These are phyloP conservation scores for Corchorus olitorius DNA, from an alignment of 345 rosid species.

Conservation along the genomic window DNA sequence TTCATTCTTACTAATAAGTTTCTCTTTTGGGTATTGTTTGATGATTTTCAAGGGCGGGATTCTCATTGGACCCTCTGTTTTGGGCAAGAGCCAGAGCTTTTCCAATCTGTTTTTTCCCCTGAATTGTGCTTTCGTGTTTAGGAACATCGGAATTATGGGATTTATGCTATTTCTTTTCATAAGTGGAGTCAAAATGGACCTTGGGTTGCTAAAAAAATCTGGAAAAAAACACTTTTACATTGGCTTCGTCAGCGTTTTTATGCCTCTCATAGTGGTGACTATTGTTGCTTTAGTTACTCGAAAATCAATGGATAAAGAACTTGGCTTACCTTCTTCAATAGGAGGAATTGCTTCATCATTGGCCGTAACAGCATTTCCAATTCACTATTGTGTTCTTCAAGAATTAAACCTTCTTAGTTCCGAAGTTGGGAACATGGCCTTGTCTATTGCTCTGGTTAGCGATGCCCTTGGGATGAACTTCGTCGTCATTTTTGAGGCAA, in stretches of 20 bases:
- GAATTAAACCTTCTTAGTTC: slow-evolving; percentile 14
- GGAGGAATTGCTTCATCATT: not conserved
- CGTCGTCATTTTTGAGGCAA: not conserved
- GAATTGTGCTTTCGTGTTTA: slow-evolving; percentile 39
- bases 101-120: slow-evolving; percentile 40
- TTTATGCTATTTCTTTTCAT: slow-evolving; percentile 59
- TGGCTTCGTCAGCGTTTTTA: slow-evolving; percentile 36
- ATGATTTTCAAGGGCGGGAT: slow-evolving; percentile 71
- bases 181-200: slow-evolving; percentile 53
- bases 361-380: slow-evolving; percentile 7
- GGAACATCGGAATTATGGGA: slow-evolving; percentile 58
- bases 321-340: slow-evolving; percentile 11
- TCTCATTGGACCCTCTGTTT: slow-evolving; percentile 70
- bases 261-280: slow-evolving; percentile 26
- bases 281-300: slow-evolving; percentile 25
- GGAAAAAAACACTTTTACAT: slow-evolving; percentile 45
- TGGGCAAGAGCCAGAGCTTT: slow-evolving; percentile 49
- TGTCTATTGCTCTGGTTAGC: not conserved
- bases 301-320: slow-evolving; percentile 28
- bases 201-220: slow-evolving; percentile 36
- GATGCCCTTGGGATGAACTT: not conserved
- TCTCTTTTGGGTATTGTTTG: too few species aligned
- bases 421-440: slow-evolving; percentile 11
- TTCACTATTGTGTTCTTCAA: not conserved
- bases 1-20: not conserved